phyloP scores from a whole-genome alignment of 2,329 filamentous ascomycete species.

The Decorospora gaudefroyi region DNA sequence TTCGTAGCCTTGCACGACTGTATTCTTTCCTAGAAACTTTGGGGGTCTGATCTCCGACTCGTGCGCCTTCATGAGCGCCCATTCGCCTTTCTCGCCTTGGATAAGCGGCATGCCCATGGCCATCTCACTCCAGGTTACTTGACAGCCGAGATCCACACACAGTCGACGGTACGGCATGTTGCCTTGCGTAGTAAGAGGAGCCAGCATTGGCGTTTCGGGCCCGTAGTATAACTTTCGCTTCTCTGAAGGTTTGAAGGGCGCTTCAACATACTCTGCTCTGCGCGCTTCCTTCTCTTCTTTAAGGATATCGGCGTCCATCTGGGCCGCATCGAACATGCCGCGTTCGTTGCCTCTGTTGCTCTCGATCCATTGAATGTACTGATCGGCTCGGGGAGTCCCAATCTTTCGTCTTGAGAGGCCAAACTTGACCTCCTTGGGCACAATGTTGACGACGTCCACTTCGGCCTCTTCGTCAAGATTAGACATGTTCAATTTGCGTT shows the following conservation, averaged over 20 bases:
- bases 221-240: conserved; percentile 95
- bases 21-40: conserved; percentile 61
- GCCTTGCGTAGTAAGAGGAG: conserved; percentile 93
- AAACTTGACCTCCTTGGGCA: conserved; percentile 71
- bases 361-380: conserved; percentile 78
- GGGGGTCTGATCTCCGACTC: conserved; percentile 78
- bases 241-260: conserved; percentile 86
- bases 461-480: conserved; percentile 49
- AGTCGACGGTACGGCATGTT: conserved; percentile 93
- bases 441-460: conserved; percentile 74
- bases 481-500: conserved; percentile 52
- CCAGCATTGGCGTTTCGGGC: conserved; percentile 88
- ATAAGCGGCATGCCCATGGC: conserved; percentile 88
- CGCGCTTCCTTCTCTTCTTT: conserved; percentile 62
- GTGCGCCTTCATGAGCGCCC: conserved; percentile 93
- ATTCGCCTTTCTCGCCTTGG: conserved; percentile 88
- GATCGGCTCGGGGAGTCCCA: conserved; percentile 72
- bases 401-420: conserved; percentile 73
- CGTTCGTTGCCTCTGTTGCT: conserved; percentile 57
- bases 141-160: conserved; percentile 84
- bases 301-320: conserved; percentile 35
- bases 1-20: conserved; percentile 75
- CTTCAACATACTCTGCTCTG: conserved; percentile 79
- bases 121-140: conserved; percentile 98
- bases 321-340: conserved; percentile 43